Conservation (phyloP, 768 basidiomycete species). For the Thelephora ganbajun region DNA sequence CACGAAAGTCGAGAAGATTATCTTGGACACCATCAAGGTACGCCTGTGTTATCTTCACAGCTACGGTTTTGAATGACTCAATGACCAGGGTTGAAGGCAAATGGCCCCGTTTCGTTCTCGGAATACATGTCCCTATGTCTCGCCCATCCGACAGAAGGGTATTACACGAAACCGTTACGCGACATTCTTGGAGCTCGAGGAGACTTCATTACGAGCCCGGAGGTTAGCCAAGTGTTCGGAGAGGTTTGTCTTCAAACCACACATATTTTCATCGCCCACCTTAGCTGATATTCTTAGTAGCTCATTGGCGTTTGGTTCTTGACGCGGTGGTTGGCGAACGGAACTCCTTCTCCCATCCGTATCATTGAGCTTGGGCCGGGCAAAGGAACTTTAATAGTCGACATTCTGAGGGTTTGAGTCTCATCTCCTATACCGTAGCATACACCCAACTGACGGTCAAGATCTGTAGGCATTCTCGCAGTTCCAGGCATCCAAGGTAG, state of each 20-base stretch:
- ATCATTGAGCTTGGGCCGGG: conserved; percentile 92
- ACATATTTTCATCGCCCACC: conserved; percentile 16
- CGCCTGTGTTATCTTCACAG: conserved; percentile 3
- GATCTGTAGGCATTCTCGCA: conserved; percentile 34
- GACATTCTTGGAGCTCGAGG: conserved; percentile 76
- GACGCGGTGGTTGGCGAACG: conserved; percentile 53
- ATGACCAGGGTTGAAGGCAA: conserved; percentile 34
- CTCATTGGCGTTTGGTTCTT: conserved; percentile 80
- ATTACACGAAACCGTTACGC: conserved; percentile 69
- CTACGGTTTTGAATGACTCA: background rate
- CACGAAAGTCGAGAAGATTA: conserved; percentile 34
- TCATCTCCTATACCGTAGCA: background rate
- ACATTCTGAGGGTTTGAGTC: conserved; percentile 61
- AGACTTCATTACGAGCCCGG: conserved; percentile 94
- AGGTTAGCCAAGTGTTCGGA: conserved; percentile 92
- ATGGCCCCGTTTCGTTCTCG: conserved; percentile 80
- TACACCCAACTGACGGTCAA: background rate
- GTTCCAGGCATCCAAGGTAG: conserved; percentile 22
- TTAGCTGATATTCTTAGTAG: conserved; percentile 31
- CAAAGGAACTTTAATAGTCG: conserved; percentile 81
- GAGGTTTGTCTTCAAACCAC: conserved; percentile 45
- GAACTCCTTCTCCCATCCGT: conserved; percentile 36
- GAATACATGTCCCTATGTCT: conserved; percentile 89
- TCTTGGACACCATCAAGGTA: conserved; percentile 65
- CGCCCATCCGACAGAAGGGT: conserved; percentile 80